phyloP scores from a whole-genome alignment of 495 filamentous ascomycete genomes.

The Xylaria scruposa region DNA sequence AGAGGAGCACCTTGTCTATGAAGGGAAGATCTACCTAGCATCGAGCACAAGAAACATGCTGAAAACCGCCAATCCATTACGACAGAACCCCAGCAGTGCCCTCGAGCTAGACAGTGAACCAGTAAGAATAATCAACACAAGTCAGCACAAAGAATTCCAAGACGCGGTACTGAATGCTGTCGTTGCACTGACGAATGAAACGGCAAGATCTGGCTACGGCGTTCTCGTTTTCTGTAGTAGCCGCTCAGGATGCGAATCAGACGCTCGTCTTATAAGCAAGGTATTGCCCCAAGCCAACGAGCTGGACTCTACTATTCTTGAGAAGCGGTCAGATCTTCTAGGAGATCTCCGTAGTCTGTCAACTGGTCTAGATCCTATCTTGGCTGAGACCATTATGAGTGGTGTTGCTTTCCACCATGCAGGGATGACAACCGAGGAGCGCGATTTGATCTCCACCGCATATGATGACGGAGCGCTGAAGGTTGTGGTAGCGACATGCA shows the following conservation, averaged over 20 bases:
- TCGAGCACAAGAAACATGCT: conserved; percentile 68
- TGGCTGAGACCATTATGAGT: conserved; percentile 67
- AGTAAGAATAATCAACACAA: conserved; percentile 59
- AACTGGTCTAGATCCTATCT: conserved; percentile 69
- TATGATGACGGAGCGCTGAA: conserved; percentile 75
- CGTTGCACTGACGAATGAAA: conserved; percentile 71
- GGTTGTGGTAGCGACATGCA: conserved; percentile 81
- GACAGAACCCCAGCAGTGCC: conserved; percentile 44
- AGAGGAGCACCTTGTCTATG: conserved; percentile 77
- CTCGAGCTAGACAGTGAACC: conserved; percentile 46
- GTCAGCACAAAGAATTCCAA: conserved; percentile 64
- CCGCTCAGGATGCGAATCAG: conserved; percentile 66
- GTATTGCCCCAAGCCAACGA: conserved; percentile 59
- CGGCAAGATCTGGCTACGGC: conserved; percentile 70
- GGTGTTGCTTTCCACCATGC: conserved; percentile 86
- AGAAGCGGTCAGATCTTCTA: conserved; percentile 69
- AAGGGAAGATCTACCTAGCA: conserved; percentile 71
- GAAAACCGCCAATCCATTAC: conserved; percentile 63
- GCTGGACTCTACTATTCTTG: conserved; percentile 55
- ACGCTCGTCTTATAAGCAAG: conserved; percentile 68
- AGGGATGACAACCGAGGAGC: conserved; percentile 80
- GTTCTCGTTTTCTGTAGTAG: conserved; percentile 79
- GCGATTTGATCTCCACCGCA: conserved; percentile 73
- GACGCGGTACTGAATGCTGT: conserved; percentile 73
- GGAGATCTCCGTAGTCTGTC: conserved; percentile 70